Conservation (phyloP, 805 yeast genomes). For the Ogataea trehalophila region DNA sequence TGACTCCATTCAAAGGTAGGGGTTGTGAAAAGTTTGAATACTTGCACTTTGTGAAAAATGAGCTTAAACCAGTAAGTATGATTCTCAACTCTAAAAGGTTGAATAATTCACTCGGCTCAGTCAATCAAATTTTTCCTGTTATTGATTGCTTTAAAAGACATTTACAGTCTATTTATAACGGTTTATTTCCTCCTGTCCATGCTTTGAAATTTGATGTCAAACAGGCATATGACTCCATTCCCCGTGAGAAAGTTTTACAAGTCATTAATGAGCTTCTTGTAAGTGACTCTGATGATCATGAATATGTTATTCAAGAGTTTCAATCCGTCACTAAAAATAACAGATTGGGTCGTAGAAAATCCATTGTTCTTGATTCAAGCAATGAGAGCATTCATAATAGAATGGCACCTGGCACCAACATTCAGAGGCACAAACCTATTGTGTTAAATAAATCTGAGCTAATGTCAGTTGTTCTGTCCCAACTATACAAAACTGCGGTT, state of each 20-base stretch:
- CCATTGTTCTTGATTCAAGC: background rate
- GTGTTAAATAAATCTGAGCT: constrained; percentile 40
- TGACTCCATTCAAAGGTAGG: constrained; percentile 45
- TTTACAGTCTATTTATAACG: constrained; percentile 14
- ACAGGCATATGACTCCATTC: constrained; percentile 72
- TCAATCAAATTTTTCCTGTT: constrained; percentile 38
- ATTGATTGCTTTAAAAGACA: constrained; percentile 35
- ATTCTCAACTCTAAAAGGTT: constrained; percentile 27
- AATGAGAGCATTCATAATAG: background rate
- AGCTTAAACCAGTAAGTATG: constrained; percentile 40
- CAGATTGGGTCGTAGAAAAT: background rate
- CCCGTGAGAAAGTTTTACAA: constrained; percentile 33
- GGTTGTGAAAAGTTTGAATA: constrained; percentile 31
- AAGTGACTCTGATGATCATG: constrained; percentile 14
- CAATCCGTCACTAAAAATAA: constrained; percentile 1
- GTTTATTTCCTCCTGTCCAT: constrained; percentile 34
- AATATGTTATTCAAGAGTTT: constrained; percentile 8
- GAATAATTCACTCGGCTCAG: constrained; percentile 27
- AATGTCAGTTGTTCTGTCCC: constrained; percentile 41
- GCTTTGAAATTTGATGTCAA: constrained; percentile 71
- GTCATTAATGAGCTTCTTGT: constrained; percentile 13
- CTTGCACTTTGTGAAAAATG: constrained; percentile 30
- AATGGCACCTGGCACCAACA: background rate
- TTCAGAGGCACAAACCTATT: constrained; percentile 14
- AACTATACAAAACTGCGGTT: constrained; percentile 48